Evolutionary conservation across 2,329 filamentous ascomycete species (phyloP).

Genomic region (Phialophora expanda): DNA sequence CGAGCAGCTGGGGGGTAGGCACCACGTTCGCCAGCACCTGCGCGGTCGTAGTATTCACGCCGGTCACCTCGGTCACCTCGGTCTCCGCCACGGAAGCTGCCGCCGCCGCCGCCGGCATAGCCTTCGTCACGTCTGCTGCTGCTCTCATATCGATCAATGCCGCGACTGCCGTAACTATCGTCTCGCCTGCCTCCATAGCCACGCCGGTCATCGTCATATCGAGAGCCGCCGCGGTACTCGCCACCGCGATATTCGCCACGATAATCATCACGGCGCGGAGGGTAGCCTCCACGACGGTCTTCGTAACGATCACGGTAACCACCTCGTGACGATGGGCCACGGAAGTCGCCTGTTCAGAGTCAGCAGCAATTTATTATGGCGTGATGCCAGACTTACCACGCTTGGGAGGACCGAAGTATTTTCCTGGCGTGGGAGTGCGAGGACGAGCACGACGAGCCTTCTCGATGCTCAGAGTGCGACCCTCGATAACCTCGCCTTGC

Average conservation of each 20-base stretch:
- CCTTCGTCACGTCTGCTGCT: conserved; percentile 47
- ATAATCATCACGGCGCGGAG: conserved; percentile 55
- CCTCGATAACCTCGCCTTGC: conserved; percentile 93
- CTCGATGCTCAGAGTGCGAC: conserved; percentile 95
- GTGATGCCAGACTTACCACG: conserved; percentile 68
- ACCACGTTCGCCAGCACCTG: conserved; percentile 32
- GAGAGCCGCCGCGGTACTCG: conserved; percentile 49
- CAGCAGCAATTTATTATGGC: conserved; percentile 23
- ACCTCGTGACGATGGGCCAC: conserved; percentile 49
- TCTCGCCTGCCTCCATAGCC: conserved; percentile 50
- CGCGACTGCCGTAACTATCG: conserved; percentile 51
- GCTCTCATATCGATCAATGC: conserved; percentile 56
- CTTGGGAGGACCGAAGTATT: conserved; percentile 99
- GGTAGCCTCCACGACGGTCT: conserved; percentile 55
- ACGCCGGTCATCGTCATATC: conserved; percentile 50
- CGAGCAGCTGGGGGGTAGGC: conserved; percentile 33
- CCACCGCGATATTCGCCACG: conserved; percentile 52
- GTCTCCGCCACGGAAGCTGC: conserved; percentile 48
- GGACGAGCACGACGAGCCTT: conserved; percentile 95
- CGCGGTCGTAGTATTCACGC: conserved; percentile 42
- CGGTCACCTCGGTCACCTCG: conserved; percentile 44
- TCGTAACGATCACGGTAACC: conserved; percentile 52
- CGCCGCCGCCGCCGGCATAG: conserved; percentile 51
- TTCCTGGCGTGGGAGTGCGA: conserved; percentile 94
- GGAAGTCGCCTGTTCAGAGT: conserved; percentile 50